phyloP scores from a whole-genome alignment of 1,139 yeast genomes.

The Trichomonascaceae sp. region DNA sequence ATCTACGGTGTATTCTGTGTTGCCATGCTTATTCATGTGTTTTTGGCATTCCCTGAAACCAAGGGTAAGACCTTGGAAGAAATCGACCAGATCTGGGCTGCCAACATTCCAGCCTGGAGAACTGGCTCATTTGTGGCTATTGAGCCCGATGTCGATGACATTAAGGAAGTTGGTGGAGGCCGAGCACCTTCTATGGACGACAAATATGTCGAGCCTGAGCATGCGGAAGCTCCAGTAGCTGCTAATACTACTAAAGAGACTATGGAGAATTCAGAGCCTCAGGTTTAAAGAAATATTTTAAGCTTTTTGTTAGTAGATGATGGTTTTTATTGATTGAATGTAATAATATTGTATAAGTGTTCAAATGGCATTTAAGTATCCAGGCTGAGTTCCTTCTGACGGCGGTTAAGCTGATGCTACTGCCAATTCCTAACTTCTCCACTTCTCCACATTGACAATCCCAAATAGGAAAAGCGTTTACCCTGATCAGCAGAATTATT shows the following conservation, averaged over 20 bases:
- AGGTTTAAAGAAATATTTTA: neutral
- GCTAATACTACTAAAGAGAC: neutral
- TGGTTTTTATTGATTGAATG: neutral
- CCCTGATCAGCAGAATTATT: no score
- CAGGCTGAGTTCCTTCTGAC: no score
- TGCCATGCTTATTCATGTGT: conserved; percentile 50
- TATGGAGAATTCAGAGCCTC: neutral
- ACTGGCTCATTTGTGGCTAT: conserved; percentile 21
- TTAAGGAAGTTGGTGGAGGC: conserved; percentile 16
- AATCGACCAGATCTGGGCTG: conserved; percentile 51
- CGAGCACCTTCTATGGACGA: conserved; percentile 16
- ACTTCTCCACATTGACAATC: neutral
- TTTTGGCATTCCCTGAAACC: conserved; percentile 62
- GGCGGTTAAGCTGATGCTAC: no score
- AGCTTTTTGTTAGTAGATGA: neutral
- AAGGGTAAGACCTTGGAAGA: conserved; percentile 72
- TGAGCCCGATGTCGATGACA: conserved; percentile 17
- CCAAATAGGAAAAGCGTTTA: no score
- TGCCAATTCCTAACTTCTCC: no score
- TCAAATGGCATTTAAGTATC: no score
- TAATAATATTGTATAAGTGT: neutral
- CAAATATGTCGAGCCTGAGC: conserved; percentile 10
- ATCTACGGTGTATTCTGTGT: conserved; percentile 63
- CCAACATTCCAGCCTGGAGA: conserved; percentile 29
- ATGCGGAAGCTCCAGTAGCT: conserved; percentile 5